Evolutionary conservation across 768 basidiomycete genomes (phyloP).

Genomic region (Russula dissimulans): DNA sequence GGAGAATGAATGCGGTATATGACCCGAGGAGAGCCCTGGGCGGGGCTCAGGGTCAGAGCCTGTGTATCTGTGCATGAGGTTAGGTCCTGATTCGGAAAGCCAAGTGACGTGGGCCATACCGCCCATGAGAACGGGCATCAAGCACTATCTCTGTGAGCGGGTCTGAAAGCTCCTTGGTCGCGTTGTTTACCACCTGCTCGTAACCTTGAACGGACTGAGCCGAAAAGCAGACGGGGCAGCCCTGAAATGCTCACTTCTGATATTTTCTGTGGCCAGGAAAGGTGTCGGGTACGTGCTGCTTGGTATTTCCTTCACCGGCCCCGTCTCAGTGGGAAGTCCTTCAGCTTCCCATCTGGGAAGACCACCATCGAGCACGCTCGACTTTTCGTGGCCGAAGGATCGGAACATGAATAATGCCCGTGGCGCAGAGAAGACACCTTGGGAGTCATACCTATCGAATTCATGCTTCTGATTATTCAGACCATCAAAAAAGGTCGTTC

Average conservation of each 20-base stretch:
- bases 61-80: constrained; percentile 44
- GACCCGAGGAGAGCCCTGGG: constrained; percentile 78
- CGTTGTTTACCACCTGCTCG: constrained; percentile 71
- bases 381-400: constrained; percentile 78
- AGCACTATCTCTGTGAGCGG: constrained; percentile 59
- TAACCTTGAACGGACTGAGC: constrained; percentile 44
- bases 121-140: constrained; percentile 78
- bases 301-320: constrained; percentile 22
- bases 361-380: constrained; percentile 89
- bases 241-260: constrained; percentile 5
- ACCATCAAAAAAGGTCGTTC: neutral
- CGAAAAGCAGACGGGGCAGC: neutral
- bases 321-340: constrained; percentile 44
- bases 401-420: constrained; percentile 93
- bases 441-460: constrained; percentile 66
- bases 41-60: constrained; percentile 86
- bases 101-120: constrained; percentile 37
- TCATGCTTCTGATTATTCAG: constrained; percentile 6
- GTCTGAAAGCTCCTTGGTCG: constrained; percentile 37
- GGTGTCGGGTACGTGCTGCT: constrained; percentile 44
- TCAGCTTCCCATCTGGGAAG: constrained; percentile 73
- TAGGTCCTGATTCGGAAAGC: constrained; percentile 2
- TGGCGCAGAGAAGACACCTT: constrained; percentile 88
- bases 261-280: constrained; percentile 34
- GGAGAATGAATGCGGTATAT: constrained; percentile 81